Evolutionary conservation across 306 rosid species (phyloP).

Genomic region (Corylus americana): DNA sequence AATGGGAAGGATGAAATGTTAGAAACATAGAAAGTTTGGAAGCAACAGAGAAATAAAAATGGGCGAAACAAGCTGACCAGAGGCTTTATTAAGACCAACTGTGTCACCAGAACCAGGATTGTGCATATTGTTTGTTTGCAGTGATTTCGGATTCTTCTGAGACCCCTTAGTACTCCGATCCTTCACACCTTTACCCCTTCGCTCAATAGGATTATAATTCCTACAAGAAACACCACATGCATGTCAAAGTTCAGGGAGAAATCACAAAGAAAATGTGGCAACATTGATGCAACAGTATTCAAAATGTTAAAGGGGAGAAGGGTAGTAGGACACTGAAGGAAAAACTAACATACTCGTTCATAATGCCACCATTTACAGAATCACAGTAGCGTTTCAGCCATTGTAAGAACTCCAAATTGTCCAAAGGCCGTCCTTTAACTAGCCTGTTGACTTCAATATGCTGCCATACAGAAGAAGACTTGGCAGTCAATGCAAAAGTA

Average conservation of each 20-base stretch:
- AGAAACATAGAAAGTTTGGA: neutral
- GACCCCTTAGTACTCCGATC: constrained; percentile 55
- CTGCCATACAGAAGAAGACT: constrained; percentile 41
- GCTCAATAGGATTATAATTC: constrained; percentile 86
- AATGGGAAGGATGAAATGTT: constrained; percentile 5
- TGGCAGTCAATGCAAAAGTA: constrained; percentile 20
- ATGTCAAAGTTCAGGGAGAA: neutral
- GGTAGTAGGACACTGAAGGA: constrained; percentile 12
- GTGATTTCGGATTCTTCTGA: constrained; percentile 68
- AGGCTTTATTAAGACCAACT: constrained; percentile 31
- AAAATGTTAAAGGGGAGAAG: constrained; percentile 1
- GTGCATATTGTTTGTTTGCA: constrained; percentile 51
- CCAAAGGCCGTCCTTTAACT: constrained; percentile 94
- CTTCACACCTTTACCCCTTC: constrained; percentile 76
- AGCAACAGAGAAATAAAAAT: neutral
- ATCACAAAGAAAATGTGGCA: neutral
- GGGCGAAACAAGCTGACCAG: constrained; percentile 26
- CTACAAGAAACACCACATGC: constrained; percentile 37
- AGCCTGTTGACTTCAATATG: constrained; percentile 95
- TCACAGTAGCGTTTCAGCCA: constrained; percentile 98
- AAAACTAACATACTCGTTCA: constrained; percentile 54
- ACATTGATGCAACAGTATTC: neutral
- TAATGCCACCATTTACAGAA: constrained; percentile 92
- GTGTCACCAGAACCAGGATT: constrained; percentile 40
- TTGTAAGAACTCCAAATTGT: constrained; percentile 94